These are phyloP conservation scores for Akanthomyces lecanii DNA, from an alignment of 2,329 filamentous ascomycete genomes.

Conservation along the genomic window DNA sequence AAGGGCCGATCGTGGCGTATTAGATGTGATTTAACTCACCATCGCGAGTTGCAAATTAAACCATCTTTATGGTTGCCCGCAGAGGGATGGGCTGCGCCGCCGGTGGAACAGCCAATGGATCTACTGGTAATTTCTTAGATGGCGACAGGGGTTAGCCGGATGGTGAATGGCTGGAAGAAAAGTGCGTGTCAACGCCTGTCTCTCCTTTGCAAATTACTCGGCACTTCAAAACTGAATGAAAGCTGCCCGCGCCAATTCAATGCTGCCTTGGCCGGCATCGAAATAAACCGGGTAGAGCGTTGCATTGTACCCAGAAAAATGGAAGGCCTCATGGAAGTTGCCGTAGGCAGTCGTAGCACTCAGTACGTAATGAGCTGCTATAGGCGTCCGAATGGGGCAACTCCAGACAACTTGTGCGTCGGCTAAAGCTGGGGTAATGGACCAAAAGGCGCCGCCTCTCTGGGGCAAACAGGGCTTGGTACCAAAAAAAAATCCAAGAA, in stretches of 20 bases:
- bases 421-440: no score
- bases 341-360: background rate
- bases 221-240: background rate
- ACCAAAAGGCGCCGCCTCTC: background rate
- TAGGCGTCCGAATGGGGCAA: background rate
- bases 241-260: no score
- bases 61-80: background rate
- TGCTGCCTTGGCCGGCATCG: background rate
- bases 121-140: background rate
- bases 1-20: constrained; percentile 13
- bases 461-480: constrained; percentile 7
- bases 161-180: background rate
- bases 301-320: background rate
- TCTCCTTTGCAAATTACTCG: background rate
- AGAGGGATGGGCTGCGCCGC: background rate
- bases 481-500: background rate
- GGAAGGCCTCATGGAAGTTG: background rate
- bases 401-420: no score
- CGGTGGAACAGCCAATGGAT: background rate
- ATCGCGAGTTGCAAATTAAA: background rate
- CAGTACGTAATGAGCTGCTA: constrained; percentile 16
- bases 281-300: background rate
- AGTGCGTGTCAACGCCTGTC: background rate
- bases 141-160: background rate
- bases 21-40: background rate